A percentile compares a stretch with the other conserved stretches of the same genome.
phyloP scores from a whole-genome alignment of 441 rosid genomes.

The Arabidopsis lyrata region DNA sequence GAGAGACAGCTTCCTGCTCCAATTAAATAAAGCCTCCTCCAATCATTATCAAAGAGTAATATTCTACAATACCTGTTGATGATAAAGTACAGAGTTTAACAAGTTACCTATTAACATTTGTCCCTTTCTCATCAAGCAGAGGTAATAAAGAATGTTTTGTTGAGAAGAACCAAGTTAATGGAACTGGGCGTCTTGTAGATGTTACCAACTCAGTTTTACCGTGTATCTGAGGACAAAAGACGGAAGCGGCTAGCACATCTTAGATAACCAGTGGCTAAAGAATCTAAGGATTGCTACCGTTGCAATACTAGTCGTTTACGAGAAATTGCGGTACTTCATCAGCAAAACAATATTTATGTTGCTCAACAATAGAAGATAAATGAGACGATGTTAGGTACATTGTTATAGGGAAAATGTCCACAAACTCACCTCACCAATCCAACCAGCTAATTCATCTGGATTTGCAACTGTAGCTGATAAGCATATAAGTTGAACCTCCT shows the following conservation, averaged over 20 bases:
- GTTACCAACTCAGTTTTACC: conserved; percentile 89
- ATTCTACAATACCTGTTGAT: conserved; percentile 5
- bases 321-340: conserved; percentile 4
- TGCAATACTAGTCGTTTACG: not conserved
- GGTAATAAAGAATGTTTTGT: conserved; percentile 73
- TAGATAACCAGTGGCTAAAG: conserved; percentile 13
- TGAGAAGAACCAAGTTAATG: conserved; percentile 96
- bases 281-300: conserved; percentile 13
- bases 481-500: conserved; percentile 89
- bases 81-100: conserved; percentile 6
- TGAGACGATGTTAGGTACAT: conserved; percentile 1
- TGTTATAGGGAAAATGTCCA: not conserved
- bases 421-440: conserved; percentile 85
- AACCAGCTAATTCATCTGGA: conserved; percentile 96
- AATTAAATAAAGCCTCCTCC: conserved; percentile 31
- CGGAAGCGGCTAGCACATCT: conserved; percentile 32
- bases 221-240: conserved; percentile 70
- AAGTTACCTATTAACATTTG: conserved; percentile 75
- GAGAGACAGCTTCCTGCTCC: conserved; percentile 84
- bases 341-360: not conserved
- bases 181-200: conserved; percentile 91
- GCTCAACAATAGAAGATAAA: not conserved
- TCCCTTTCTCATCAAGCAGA: conserved; percentile 89
- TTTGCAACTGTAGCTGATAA: conserved; percentile 95
- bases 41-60: conserved; percentile 21